Percentiles rank a stretch among this genome's conserved stretches.
phyloP scores from a whole-genome alignment of 1,284 basidiomycete genomes.

The Cryptococcus neoformans region DNA sequence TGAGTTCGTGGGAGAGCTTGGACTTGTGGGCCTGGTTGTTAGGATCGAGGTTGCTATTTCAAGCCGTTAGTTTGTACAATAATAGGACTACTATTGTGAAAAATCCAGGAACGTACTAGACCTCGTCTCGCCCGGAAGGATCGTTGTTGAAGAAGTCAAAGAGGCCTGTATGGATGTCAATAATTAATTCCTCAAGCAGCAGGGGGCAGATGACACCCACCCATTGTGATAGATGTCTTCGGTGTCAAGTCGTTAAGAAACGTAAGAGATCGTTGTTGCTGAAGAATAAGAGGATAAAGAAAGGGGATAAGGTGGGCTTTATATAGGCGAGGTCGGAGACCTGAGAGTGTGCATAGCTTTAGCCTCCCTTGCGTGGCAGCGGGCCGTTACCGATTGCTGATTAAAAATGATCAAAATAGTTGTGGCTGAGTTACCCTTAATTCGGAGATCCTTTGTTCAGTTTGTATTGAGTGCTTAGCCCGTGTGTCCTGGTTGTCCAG shows the following conservation, averaged over 20 bases:
- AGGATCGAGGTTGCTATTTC: slow-evolving; percentile 31
- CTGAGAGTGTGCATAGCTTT: too few relatives aligned
- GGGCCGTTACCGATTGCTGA: too few relatives aligned
- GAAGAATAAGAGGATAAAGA: background rate
- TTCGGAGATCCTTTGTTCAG: too few relatives aligned
- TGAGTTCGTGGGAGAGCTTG: slow-evolving; percentile 43
- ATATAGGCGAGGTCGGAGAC: too few relatives aligned
- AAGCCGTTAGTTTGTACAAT: background rate
- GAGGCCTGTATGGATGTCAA: slow-evolving; percentile 19
- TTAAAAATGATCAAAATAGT: too few relatives aligned
- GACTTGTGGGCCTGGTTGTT: slow-evolving; percentile 37
- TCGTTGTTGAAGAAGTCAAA: slow-evolving; percentile 43
- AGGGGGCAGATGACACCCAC: background rate
- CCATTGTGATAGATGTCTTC: slow-evolving; percentile 2
- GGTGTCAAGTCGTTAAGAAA: background rate
- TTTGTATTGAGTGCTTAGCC: too few relatives aligned
- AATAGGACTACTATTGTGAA: background rate
- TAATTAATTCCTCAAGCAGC: background rate
- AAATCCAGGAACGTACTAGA: slow-evolving; percentile 27
- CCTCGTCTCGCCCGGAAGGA: slow-evolving; percentile 35
- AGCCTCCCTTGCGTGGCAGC: too few relatives aligned
- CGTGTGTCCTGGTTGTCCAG: too few relatives aligned
- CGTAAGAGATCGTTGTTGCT: background rate
- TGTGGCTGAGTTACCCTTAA: too few relatives aligned
- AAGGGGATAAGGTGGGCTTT: too few relatives aligned